Evolutionary conservation across 1,284 basidiomycete genomes (phyloP).

Genomic region (Crepidotus sp.): DNA sequence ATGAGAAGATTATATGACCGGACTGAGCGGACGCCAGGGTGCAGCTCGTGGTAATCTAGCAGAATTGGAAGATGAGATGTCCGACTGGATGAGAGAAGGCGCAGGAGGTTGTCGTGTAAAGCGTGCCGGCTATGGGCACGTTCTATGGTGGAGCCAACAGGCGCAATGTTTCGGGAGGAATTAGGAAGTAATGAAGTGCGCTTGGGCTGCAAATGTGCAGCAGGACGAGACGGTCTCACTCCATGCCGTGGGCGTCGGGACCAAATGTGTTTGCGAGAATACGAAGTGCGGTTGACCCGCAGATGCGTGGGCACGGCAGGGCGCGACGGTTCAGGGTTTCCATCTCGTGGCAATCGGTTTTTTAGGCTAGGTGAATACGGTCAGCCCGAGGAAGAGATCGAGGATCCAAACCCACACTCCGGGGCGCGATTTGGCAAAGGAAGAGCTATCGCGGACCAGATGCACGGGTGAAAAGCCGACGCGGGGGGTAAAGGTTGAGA

Average conservation of each 20-base stretch:
- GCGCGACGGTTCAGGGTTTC: not conserved
- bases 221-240: not conserved
- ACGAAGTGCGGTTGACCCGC: too few species aligned
- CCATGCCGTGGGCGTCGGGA: not conserved
- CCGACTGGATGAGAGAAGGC: slow-evolving; percentile 26
- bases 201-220: not conserved
- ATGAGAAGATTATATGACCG: slow-evolving; percentile 49
- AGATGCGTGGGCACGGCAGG: not conserved
- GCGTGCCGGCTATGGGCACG: slow-evolving; percentile 22
- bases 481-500: slow-evolving; percentile 23
- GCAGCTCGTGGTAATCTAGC: slow-evolving; percentile 43
- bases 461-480: slow-evolving; percentile 1
- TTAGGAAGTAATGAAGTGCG: not conserved
- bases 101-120: slow-evolving; percentile 39
- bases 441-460: slow-evolving; percentile 14
- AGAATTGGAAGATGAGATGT: slow-evolving; percentile 28
- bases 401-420: slow-evolving; percentile 2
- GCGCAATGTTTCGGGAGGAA: not conserved
- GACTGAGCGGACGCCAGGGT: slow-evolving; percentile 35
- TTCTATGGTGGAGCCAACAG: not conserved
- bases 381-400: not conserved
- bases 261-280: too few species aligned
- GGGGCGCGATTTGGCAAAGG: not conserved
- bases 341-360: not conserved
- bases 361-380: not conserved